Evolutionary conservation across 2,329 filamentous ascomycete species (phyloP), one percentile per base, ranked within the genome.

Genomic region (Gaeumannomyces tritici): DNA sequence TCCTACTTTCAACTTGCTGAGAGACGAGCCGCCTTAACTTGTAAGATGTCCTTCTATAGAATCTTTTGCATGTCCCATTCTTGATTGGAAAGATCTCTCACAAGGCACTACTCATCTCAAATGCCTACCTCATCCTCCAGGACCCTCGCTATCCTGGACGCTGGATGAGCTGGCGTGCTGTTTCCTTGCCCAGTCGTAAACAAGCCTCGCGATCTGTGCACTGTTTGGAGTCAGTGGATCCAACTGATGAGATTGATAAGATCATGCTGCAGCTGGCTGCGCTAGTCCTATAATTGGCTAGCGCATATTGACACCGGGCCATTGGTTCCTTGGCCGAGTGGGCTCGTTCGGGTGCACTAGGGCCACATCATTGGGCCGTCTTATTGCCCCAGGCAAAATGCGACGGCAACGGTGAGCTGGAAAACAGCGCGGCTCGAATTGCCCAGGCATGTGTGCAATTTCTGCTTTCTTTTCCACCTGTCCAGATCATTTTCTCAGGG

Each of bases 181-280:
- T 51, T 51, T 51, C 42, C 1, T 51, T 51, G 3, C n/a, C n/a
- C n/a, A n/a, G n/a, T n/a, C 5, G 42, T 21, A 21, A 51, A n/a
- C 7, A 51, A 24, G 42, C 42, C 18, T 42, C 18, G 31, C 29
- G 54, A 61, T 33, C 60, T n/a, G 9, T 29, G 26, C 55, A 56
- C 12, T 24, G 47, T n/a, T 24, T 56, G 55, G 21, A 28, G 26
- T 18, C n/a, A 6, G 55, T 56, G 24, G 55, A 24, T 15, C 15
- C 31, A 42, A 57, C 29, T 62, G 63, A 65, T 64, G 55, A 47
- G 64, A 65, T 69, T 70, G 69, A 70, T 70, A 70, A 70, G 69
- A 70, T 70, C 65, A 68, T 66, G 66, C 31, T 62, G 57, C 56
- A 51, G 21, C 42, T 24, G 7, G n/a, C 21, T 1, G 21, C 9